Evolutionary conservation across 176 grass and related monocot species (phyloP).

Genomic region (Oryza nivara): DNA sequence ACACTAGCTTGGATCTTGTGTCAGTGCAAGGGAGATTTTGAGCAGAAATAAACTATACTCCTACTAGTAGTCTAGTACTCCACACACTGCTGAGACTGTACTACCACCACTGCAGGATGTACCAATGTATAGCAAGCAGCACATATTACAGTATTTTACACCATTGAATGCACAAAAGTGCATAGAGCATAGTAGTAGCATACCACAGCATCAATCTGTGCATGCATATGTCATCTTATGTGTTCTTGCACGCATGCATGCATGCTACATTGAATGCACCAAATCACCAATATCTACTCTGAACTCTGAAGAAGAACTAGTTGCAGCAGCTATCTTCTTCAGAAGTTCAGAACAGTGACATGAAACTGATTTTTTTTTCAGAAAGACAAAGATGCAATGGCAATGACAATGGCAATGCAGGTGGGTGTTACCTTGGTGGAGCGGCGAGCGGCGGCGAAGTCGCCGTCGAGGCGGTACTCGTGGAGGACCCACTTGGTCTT

Average conservation of each 20-base stretch:
- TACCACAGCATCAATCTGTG: constrained; percentile 41
- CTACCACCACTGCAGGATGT: background rate
- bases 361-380: background rate
- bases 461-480: constrained; percentile 95
- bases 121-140: background rate
- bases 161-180: constrained; percentile 45
- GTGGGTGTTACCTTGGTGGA: constrained; percentile 56
- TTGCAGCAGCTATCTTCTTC: constrained; percentile 10
- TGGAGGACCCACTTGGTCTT: constrained; percentile 99
- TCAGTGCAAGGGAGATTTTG: constrained; percentile 41
- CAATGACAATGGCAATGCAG: background rate
- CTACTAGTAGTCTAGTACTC: background rate
- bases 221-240: constrained; percentile 44
- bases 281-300: background rate
- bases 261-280: constrained; percentile 16
- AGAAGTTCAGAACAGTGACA: background rate
- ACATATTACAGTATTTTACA: constrained; percentile 34
- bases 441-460: constrained; percentile 66
- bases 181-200: background rate
- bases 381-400: background rate
- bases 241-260: constrained; percentile 26
- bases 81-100: background rate
- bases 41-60: constrained; percentile 28
- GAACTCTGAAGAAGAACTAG: background rate
- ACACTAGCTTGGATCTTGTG: constrained; percentile 37